Percentiles rank a stretch among this genome's conserved stretches.
Evolutionary conservation across 805 yeast species (phyloP).

Genomic region (Candida broadrunensis): DNA sequence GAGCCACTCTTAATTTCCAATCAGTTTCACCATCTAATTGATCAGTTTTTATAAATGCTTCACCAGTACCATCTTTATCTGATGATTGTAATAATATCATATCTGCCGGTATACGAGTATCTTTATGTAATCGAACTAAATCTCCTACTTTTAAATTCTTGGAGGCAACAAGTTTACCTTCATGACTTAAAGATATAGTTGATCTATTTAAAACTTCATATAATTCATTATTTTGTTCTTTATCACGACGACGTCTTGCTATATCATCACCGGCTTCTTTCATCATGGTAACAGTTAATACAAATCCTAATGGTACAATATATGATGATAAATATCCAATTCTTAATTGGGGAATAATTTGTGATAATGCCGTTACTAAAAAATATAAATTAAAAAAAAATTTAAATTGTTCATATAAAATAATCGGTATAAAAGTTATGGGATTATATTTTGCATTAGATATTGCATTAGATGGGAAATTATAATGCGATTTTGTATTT

Average conservation of each 20-base stretch:
- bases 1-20: constrained; percentile 89
- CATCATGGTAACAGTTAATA: constrained; percentile 85
- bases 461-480: constrained; percentile 67
- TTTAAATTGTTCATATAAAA: constrained; percentile 93
- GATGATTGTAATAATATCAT: constrained; percentile 79
- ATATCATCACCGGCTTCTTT: constrained; percentile 96
- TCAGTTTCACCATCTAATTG: constrained; percentile 99
- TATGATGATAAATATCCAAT: constrained; percentile 93
- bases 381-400: constrained; percentile 94
- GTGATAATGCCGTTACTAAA: constrained; percentile 89
- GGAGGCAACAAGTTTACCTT: constrained; percentile 38
- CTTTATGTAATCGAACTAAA: constrained; percentile 73
- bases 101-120: constrained; percentile 91
- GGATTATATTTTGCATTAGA: constrained; percentile 95
- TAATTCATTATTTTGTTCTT: constrained; percentile 79
- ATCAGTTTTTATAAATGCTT: constrained; percentile 91
- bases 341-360: constrained; percentile 81
- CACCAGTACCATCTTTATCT: constrained; percentile 67
- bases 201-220: constrained; percentile 60
- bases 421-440: constrained; percentile 79
- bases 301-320: constrained; percentile 92
- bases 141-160: constrained; percentile 82
- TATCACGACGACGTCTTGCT: constrained; percentile 84
- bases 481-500: constrained; percentile 20
- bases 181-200: constrained; percentile 15